Percentiles rank a stretch among this genome's conserved stretches.
phyloP scores from a whole-genome alignment of 2,329 filamentous ascomycete species.

The Aspergillus tubingensis region DNA sequence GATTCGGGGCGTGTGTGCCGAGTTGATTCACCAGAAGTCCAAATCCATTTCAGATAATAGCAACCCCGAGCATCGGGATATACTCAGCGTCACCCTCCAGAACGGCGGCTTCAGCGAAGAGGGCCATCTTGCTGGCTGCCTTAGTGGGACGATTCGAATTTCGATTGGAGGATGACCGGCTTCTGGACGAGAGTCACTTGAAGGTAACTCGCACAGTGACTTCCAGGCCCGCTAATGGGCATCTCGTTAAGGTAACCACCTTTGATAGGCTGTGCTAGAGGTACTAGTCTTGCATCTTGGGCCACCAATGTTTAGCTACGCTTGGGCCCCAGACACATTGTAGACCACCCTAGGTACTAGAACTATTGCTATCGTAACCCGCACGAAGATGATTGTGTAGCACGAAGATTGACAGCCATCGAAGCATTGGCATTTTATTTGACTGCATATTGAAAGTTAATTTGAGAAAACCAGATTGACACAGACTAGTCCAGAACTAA shows the following conservation, averaged over 20 bases:
- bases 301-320: not conserved
- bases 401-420: too few relatives aligned
- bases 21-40: not conserved
- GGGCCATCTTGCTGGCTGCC: not conserved
- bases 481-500: too few relatives aligned
- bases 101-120: not conserved
- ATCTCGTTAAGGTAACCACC: not conserved
- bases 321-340: too few relatives aligned
- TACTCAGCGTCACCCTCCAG: not conserved
- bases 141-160: not conserved
- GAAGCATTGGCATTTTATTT: too few relatives aligned
- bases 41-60: not conserved
- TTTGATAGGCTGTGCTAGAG: not conserved
- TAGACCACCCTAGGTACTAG: too few relatives aligned
- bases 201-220: not conserved
- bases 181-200: not conserved
- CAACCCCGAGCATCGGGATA: not conserved
- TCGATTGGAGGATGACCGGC: not conserved
- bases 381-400: too few relatives aligned
- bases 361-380: too few relatives aligned
- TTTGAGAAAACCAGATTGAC: too few relatives aligned
- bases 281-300: too few relatives aligned
- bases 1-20: not conserved
- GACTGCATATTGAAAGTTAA: too few relatives aligned
- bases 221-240: not conserved